Evolutionary conservation across 495 filamentous ascomycete species (phyloP), one percentile per base, ranked within the genome.

Genomic region (Lentithecium fluviatile): DNA sequence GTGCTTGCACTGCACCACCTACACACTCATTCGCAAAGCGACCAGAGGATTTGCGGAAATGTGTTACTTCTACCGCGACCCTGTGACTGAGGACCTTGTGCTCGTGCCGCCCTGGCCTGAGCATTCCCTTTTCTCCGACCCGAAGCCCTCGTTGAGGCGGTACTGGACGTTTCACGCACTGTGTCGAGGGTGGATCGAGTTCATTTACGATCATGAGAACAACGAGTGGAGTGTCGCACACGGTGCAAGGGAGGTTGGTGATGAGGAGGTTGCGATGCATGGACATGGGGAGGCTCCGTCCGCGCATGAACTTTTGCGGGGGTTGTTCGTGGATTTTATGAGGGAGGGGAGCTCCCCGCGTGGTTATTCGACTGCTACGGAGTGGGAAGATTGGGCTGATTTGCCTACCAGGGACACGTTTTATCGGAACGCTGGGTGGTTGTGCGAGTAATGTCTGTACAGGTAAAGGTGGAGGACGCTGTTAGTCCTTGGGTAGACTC

Each of bases 111-210:
- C n/a, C n/a, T n/a, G n/a, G n/a, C n/a, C n/a, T n/a, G n/a, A n/a
- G n/a, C n/a, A n/a, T n/a, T n/a, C n/a, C n/a, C n/a, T n/a, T n/a
- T n/a, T n/a, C n/a, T n/a, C n/a, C n/a, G n/a, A n/a, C n/a, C 15
- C 4, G 40, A 17, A 6, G n/a, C 40, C 40, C 40, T 5, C 15
- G 40, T 6, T 21, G 3, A 45, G 7, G 23, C 12, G 12, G 7
- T 49, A 49, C 19, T 49, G 46, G 46, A 49, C 46, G 46, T 49
- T 49, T 49, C 46, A 49, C 23, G 15, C 46, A 6, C 46, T 10
- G 5, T 49, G 46, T 25, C 3, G 46, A 2, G 46, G 46, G 5
- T 49, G 46, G 46, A 49, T 49, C 7, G 46, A 49, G 46, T 49
- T 49, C 4, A 6, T 10, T 4, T 49, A 49, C 23, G 46, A 49